A percentile compares a stretch with the other conserved stretches of the same genome.
Conservation (phyloP, 139 green algal genomes). For the Tetradesmus lagerheimii region DNA sequence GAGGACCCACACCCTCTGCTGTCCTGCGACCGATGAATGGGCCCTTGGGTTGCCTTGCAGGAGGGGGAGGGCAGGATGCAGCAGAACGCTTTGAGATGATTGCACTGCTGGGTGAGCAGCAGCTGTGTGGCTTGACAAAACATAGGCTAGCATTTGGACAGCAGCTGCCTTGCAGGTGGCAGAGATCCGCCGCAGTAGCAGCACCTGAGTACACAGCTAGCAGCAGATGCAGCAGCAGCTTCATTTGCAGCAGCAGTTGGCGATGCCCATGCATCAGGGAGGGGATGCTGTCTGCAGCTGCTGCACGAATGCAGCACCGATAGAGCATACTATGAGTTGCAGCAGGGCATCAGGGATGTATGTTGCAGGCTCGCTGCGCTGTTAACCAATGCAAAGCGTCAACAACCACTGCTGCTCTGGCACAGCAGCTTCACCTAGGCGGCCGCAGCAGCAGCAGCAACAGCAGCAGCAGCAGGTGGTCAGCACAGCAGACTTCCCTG, state of each 20-base stretch:
- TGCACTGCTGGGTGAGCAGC: conserved; percentile 24
- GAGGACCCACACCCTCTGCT: too few species aligned
- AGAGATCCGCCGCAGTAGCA: too few species aligned
- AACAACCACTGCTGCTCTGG: background rate
- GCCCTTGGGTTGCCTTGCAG: background rate
- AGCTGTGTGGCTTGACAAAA: background rate
- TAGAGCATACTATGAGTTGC: too few species aligned
- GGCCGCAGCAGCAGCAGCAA: background rate
- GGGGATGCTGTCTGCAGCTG: too few species aligned
- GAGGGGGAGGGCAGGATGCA: conserved; percentile 13
- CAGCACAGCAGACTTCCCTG: too few species aligned
- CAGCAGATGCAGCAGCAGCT: background rate
- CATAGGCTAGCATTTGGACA: background rate
- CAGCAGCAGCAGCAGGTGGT: background rate
- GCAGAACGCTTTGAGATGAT: conserved; percentile 43
- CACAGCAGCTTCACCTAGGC: background rate
- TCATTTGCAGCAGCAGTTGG: too few species aligned
- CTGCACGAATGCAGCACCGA: too few species aligned
- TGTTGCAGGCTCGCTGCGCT: too few species aligned
- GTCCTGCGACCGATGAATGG: too few species aligned
- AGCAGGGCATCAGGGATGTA: too few species aligned
- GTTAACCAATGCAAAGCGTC: background rate
- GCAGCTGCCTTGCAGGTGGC: background rate
- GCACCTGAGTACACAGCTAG: background rate
- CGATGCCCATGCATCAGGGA: too few species aligned